Evolutionary conservation across 352 stramenopile species (phyloP).

Genomic region (Phytophthora litchii): DNA sequence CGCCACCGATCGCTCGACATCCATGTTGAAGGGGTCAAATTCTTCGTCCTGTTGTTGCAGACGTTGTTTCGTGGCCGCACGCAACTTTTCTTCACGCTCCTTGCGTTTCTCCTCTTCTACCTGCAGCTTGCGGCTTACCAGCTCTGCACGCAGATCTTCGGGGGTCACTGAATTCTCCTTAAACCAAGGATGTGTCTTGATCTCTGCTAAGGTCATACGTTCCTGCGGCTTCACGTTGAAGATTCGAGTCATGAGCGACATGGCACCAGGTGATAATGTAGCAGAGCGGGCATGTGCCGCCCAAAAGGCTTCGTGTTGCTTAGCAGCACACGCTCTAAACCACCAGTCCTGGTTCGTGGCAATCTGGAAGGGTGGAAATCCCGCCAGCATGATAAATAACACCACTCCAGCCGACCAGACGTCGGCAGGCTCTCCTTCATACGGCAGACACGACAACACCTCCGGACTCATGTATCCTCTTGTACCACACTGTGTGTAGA

Average conservation of each 20-base stretch:
- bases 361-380: slow-evolving; percentile 92
- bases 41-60: slow-evolving; percentile 48
- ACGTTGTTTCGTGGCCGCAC: slow-evolving; percentile 39
- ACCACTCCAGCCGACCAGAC: slow-evolving; percentile 93
- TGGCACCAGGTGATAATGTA: slow-evolving; percentile 74
- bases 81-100: slow-evolving; percentile 63
- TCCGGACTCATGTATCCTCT: slow-evolving; percentile 94
- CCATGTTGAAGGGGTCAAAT: slow-evolving; percentile 66
- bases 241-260: slow-evolving; percentile 74
- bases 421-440: slow-evolving; percentile 89
- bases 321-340: slow-evolving; percentile 78
- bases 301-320: slow-evolving; percentile 85
- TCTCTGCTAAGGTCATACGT: slow-evolving; percentile 79
- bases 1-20: slow-evolving; percentile 50
- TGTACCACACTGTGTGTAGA: slow-evolving; percentile 91
- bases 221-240: slow-evolving; percentile 75
- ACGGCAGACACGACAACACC: slow-evolving; percentile 81
- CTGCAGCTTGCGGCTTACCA: slow-evolving; percentile 67
- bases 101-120: slow-evolving; percentile 75
- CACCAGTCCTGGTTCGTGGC: slow-evolving; percentile 90
- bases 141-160: slow-evolving; percentile 54
- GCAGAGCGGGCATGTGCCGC: slow-evolving; percentile 71
- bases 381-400: slow-evolving; percentile 94
- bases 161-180: slow-evolving; percentile 47
- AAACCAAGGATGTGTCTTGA: slow-evolving; percentile 77